Evolutionary conservation across 441 rosid species (phyloP), one percentile per base, ranked within the genome.

Genomic region (Kokia cookei): DNA sequence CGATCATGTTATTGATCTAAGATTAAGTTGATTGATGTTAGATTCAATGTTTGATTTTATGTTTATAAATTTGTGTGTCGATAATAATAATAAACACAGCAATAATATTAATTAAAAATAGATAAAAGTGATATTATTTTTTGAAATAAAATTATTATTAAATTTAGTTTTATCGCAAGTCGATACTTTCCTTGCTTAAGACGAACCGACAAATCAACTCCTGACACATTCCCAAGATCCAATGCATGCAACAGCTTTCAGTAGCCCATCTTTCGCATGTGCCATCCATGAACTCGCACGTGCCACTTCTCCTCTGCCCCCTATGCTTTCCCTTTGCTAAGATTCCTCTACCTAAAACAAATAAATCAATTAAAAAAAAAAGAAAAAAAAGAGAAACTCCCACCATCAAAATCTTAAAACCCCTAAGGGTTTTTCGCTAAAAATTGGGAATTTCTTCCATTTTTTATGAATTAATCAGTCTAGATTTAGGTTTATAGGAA

Each of bases 181-280:
- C 5, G 22, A 43, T 48, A 11, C 32, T 62, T 60, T 47, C 7
- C 48, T 32, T 61, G 50, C 37, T 71, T 2, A 37, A 47, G 54
- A 74, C 42, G 51, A 72, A 65, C 82, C 75, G 78, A 80, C 85
- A 75, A 80, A 73, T 59, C 73, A 22, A 48, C 71, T 7, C 24
- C 82, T 55, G 71, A 73, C 78, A 55, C 76, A 3, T 1, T 7
- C 26, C 64, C 73, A 50, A 50, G 82, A 82, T 82, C 86, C 82
- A 61, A 77, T 60, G 83, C 48, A 10, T 5, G 37, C 5, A 32
- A 6, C 37, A 32, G 19, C 58, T 5, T 29, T 61, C 22, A 32
- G 11, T 32, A 12, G 12, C 10, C 22, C 62, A 17, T 5, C 65
- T 12, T 12, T 26, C 75, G 7, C 83, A 77, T 77, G 79, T 74